Conservation (phyloP, 371 early-diverging fungal genomes). For the Smittium culicis region DNA sequence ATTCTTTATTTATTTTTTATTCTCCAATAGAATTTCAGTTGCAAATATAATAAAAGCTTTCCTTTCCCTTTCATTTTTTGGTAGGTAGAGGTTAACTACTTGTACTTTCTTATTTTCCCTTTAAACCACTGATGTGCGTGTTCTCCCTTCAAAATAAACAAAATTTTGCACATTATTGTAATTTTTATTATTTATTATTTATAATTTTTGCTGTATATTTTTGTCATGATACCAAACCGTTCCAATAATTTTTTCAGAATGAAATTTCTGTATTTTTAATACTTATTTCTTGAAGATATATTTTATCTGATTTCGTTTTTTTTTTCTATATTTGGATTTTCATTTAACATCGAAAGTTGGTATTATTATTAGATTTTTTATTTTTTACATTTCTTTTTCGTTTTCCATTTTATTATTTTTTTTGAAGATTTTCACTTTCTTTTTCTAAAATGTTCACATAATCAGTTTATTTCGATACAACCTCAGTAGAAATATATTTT, state of each 20-base stretch:
- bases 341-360: not conserved
- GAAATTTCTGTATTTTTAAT: constrained; percentile 2
- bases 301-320: not conserved
- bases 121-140: not conserved
- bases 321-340: not conserved
- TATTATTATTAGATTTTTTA: not conserved
- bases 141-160: not conserved
- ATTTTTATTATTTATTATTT: not conserved
- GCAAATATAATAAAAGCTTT: not conserved
- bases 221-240: too few relatives aligned
- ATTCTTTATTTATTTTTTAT: not conserved
- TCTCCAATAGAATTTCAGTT: not conserved
- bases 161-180: not conserved
- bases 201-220: constrained; percentile 1
- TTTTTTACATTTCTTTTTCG: not conserved
- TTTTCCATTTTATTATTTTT: not conserved
- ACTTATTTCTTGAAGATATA: not conserved
- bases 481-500: not conserved
- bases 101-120: not conserved
- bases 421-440: not conserved
- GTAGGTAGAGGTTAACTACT: constrained; percentile 5
- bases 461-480: not conserved
- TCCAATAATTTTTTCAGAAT: not conserved
- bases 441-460: not conserved
- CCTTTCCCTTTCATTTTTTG: constrained; percentile 1